Evolutionary conservation across 164 flowering plant genomes (phyloP), one percentile per base, ranked within the genome.

Genomic region (Aristolochia fimbriata): DNA sequence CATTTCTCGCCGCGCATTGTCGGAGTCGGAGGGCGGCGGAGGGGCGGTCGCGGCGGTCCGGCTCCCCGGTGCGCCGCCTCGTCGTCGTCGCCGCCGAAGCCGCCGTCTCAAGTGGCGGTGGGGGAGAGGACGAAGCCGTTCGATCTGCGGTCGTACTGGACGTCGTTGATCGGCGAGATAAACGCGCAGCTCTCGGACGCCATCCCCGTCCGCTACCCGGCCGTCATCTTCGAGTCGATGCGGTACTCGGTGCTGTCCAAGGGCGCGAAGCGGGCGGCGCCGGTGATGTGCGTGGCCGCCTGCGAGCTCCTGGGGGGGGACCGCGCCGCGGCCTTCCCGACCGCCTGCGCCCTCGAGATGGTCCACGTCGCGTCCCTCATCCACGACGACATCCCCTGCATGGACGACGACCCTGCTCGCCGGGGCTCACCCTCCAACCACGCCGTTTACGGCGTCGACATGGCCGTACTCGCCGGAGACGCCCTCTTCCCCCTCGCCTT

Each of bases 291-390:
- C 57, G 31, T 65, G 43, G 68, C 68, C 50, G 61, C 67, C 61
- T 65, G 62, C 60, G 76, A 72, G 63, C 84, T 92, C 70, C 79
- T 92, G 61, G 96, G 96, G 49, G 87, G 76, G n/a, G 41, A 74
- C 48, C 88, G 93, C 56, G 73, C 63, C 57, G 93, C 93, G 37
- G 96, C 98, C 22, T 85, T 85, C 75, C 98, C 96, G 64, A 91
- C 98, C 22, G 96, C 98, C 41, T 88, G 93, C 55, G 96, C 98
- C 51, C 92, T 91, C 31, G 98, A 91, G 73, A 91, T 91, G 98
- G 95, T 85, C 22, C 22, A 92, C 57, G 87, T 89, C 17, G 98
- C 98, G 47, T 92, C 96, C 20, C 64, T 92, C 49, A 87, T 92
- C 20, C 98, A 92, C 59, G 93, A 92, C 62, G 98, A 92, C 70